Base-by-base conservation (phyloP, 306 rosid species). In the Cucurbita ficifolia region DNA sequence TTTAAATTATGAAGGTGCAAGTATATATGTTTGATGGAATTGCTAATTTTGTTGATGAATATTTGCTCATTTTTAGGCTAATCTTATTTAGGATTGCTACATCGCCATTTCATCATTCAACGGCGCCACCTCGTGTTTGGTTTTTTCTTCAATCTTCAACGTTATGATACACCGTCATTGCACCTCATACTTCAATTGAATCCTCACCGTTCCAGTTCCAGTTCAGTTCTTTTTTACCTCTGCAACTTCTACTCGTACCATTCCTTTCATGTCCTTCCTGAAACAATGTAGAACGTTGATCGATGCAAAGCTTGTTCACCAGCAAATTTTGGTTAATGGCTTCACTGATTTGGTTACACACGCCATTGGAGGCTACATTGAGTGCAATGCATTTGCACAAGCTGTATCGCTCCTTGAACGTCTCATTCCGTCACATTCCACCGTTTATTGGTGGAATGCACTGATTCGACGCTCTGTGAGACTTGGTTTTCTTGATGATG, bases 391-490 rank as follows among this genome's bases (percentile, higher is more conserved):
- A 16, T 78, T 82, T 0, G 6, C 45, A 4, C 65, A 64, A 2
- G 90, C 96, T 17, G 36, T 83, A 80, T 49, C 14, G 17, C 68
- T 87, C 62, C 88, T 91, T 43, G 70, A 86, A 71, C 76, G 75
- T 52, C 84, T 86, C 29, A 35, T 60, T 13, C 96, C 93, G 1
- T 82, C 81, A 1, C 61, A 80, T 0, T 40, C 67, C 4, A 50
- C 76, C 5, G 86, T 91, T 48, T 91, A 53, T 70, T 89, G 96
- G 97, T 91, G 97, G 97, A 89, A 91, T 33, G 88, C 83, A 8
- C 76, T 89, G 55, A 89, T 91, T 53, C 81, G 89, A 70, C 79
- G 29, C 6, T 77, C 90, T 5, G 75, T 91, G 50, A 84, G 80
- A 36, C 77, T 52, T 2, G 82, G 82, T 35, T 38, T 52, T 12